A percentile compares a stretch with the other conserved stretches of the same genome.
These are phyloP conservation scores for Aspergillus coremiiformis DNA, from an alignment of 495 filamentous ascomycete genomes.

Conservation along the genomic window DNA sequence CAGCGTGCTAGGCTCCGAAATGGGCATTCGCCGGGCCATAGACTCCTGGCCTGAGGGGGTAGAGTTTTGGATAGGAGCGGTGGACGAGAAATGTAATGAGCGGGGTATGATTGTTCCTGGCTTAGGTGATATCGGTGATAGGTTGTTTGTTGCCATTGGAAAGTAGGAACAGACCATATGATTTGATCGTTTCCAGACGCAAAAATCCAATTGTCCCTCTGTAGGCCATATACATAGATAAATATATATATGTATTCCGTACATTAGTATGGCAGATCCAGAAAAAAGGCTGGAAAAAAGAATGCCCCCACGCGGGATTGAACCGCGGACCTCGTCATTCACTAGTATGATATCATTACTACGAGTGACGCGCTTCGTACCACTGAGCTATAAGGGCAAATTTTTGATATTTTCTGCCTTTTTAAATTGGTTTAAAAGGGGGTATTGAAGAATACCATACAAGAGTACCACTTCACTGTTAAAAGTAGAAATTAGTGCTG, in stretches of 20 bases:
- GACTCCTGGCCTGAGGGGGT: conserved; percentile 66
- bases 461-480: no score
- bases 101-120: conserved; percentile 89
- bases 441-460: no score
- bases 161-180: conserved; percentile 44
- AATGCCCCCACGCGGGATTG: no score
- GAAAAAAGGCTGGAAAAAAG: no score
- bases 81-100: conserved; percentile 64
- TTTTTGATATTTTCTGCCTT: background rate
- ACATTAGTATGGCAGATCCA: no score
- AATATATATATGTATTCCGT: no score
- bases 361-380: background rate
- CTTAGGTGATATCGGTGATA: conserved; percentile 84
- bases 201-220: background rate
- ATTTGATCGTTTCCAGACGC: background rate
- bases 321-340: background rate
- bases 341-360: background rate
- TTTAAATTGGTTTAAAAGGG: no score
- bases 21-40: conserved; percentile 61
- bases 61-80: conserved; percentile 74
- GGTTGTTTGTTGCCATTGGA: conserved; percentile 86
- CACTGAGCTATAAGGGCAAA: background rate
- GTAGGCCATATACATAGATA: background rate
- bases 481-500: no score
- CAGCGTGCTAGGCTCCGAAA: conserved; percentile 62